phyloP scores from a whole-genome alignment of 306 rosid species.

The Acacia crassicarpa region DNA sequence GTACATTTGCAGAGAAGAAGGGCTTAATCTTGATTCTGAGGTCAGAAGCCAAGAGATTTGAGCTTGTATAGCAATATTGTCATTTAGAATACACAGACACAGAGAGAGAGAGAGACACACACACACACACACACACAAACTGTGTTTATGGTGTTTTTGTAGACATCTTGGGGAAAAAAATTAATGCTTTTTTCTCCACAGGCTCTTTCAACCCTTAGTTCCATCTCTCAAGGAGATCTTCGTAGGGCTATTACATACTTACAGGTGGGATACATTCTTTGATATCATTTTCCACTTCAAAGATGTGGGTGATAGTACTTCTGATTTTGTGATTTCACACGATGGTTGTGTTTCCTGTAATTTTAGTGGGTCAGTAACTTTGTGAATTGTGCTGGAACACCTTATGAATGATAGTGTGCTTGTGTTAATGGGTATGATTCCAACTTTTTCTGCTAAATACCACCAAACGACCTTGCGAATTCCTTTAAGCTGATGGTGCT shows the following conservation, averaged over 20 bases:
- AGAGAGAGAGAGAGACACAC: too few relatives aligned
- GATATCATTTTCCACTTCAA: not conserved
- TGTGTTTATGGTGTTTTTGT: slow-evolving; percentile 15
- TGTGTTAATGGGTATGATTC: not conserved
- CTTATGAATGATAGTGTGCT: not conserved
- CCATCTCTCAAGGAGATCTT: slow-evolving; percentile 94
- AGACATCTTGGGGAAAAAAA: slow-evolving; percentile 2
- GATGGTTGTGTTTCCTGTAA: not conserved
- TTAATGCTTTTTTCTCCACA: slow-evolving; percentile 30
- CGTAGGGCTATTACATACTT: slow-evolving; percentile 94
- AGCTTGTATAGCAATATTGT: slow-evolving; percentile 1
- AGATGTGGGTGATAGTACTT: not conserved
- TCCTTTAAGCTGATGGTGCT: not conserved
- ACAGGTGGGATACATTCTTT: slow-evolving; percentile 54
- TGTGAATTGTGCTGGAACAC: not conserved
- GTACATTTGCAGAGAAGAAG: slow-evolving; percentile 83
- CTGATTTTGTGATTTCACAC: not conserved
- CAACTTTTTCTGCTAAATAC: not conserved
- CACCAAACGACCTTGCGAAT: not conserved
- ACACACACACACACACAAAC: too few relatives aligned
- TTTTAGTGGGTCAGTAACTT: not conserved
- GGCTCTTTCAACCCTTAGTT: slow-evolving; percentile 84
- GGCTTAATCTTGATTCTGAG: slow-evolving; percentile 79
- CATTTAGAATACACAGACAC: not conserved
- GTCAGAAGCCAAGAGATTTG: slow-evolving; percentile 36